phyloP scores from a whole-genome alignment of 2,329 filamentous ascomycete genomes.

The Metarhizium sp. region DNA sequence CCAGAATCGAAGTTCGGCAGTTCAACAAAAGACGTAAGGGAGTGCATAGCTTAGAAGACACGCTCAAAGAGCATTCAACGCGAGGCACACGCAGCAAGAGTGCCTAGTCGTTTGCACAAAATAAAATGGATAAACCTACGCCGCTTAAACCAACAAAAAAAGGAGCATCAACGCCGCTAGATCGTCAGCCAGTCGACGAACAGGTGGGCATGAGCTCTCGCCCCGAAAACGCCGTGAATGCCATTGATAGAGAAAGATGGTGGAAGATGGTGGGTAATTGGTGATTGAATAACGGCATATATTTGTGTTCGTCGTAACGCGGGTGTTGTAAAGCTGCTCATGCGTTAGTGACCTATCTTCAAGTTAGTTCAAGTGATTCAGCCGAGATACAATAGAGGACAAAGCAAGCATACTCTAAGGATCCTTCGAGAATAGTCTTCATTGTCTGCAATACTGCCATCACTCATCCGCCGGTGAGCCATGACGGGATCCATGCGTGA shows the following conservation, averaged over 20 bases:
- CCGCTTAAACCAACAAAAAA: conserved; percentile 20
- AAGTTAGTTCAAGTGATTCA: neutral
- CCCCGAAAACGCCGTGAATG: conserved; percentile 34
- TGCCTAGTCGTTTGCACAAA: conserved; percentile 1
- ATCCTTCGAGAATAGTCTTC: conserved; percentile 95
- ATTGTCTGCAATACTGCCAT: conserved; percentile 94
- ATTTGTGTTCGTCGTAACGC: conserved; percentile 6
- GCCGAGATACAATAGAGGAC: neutral
- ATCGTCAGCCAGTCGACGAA: conserved; percentile 22
- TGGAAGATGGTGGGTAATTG: conserved; percentile 22
- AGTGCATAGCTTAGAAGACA: conserved; percentile 4
- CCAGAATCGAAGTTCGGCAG: conserved; percentile 5
- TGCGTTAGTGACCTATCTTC: conserved; percentile 46
- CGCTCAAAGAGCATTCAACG: neutral
- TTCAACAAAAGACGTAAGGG: neutral
- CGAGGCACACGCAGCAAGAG: neutral
- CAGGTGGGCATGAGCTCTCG: conserved; percentile 28
- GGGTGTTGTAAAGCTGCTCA: conserved; percentile 24
- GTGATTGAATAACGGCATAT: conserved; percentile 7
- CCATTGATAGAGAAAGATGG: conserved; percentile 16
- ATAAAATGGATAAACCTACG: conserved; percentile 19
- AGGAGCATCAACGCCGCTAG: conserved; percentile 28
- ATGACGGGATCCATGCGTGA: conserved; percentile 80
- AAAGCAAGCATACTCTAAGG: conserved; percentile 62
- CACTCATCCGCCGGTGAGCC: conserved; percentile 76